Evolutionary conservation across 148 eudicot species (phyloP), one percentile per base, ranked within the genome.

Genomic region (Oxyria digyna): DNA sequence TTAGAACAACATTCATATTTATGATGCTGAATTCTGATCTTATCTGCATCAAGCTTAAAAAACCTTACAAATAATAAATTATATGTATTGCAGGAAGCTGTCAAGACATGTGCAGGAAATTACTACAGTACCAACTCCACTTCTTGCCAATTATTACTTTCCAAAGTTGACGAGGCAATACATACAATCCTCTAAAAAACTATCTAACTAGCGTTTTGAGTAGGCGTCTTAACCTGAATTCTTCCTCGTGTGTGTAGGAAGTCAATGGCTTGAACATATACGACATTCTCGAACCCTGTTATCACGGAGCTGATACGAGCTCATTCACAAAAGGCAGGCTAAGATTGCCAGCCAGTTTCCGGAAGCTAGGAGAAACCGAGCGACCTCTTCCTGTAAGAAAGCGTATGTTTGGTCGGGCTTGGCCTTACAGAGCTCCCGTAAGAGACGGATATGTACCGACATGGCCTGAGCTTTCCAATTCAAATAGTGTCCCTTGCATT

Each of bases 371-470:
- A 17, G 87, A 82, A 77, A 91, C 91, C 4, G 89, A 94, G 43
- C 84, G 83, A 77, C 93, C 91, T 24, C 82, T 88, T 52, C 83
- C 91, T 15, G 96, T 94, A 32, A 84, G 99, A 73, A 94, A 83
- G 67, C 84, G 99, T 79, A 88, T 94, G 78, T 94, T 85, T 81
- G 99, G 99, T 1, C 96, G 99, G 26, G 96, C 99, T 18, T 94
- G 99, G 99, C 99, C 99, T 75, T 70, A 81, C 37, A 76, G 88
- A 77, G 99, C 99, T 67, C 87, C 93, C 2, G 99, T 91, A 1
- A 82, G 83, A 83, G 88, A 73, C 38, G 99, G 99, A 29, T 74
- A 73, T 24, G 93, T 91, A 70, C 97, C 97, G 38, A 79, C 91
- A 67, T 94, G 99, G 99, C 96, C 97, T 13, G 82, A 94, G 66